Conservation (phyloP, 768 basidiomycete genomes). For the Hirschioporus abietinus region DNA sequence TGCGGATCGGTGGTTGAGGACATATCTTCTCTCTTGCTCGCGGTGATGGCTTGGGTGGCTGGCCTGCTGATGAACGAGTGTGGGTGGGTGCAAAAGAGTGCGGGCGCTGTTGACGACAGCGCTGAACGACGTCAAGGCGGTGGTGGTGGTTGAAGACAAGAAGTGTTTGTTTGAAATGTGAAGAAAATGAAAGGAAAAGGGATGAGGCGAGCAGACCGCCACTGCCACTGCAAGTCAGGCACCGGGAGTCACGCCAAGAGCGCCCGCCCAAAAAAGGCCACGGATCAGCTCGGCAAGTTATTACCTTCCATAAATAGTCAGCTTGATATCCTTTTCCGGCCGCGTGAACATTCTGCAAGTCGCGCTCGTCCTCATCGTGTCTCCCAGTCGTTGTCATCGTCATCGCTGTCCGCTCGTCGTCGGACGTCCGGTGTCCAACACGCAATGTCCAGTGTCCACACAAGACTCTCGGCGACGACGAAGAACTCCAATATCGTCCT, state of each 20-base stretch:
- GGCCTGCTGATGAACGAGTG: not conserved
- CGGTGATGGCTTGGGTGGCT: not conserved
- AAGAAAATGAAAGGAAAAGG: slow-evolving; percentile 2
- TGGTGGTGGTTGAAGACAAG: slow-evolving; percentile 10
- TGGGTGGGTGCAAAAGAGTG: slow-evolving; percentile 5
- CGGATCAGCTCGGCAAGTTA: not conserved
- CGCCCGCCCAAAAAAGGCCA: not conserved
- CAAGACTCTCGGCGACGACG: slow-evolving; percentile 16
- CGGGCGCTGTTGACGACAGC: slow-evolving; percentile 5
- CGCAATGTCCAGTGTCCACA: slow-evolving; percentile 8
- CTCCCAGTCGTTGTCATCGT: not conserved
- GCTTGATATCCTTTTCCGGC: not conserved
- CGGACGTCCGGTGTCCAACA: not conserved
- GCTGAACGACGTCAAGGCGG: slow-evolving; percentile 7
- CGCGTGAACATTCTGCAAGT: not conserved
- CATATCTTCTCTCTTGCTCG: not conserved
- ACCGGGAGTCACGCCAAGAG: not conserved
- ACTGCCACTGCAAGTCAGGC: slow-evolving; percentile 2
- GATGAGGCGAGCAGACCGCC: slow-evolving; percentile 2
- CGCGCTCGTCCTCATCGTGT: not conserved
- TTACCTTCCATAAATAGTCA: not conserved
- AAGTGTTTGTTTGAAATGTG: slow-evolving; percentile 1
- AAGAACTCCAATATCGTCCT: slow-evolving; percentile 26
- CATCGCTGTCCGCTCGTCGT: not conserved
- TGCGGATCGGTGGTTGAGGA: slow-evolving; percentile 8